phyloP scores from a whole-genome alignment of 2,329 filamentous ascomycete genomes.

The Penicillium brevicompactum region DNA sequence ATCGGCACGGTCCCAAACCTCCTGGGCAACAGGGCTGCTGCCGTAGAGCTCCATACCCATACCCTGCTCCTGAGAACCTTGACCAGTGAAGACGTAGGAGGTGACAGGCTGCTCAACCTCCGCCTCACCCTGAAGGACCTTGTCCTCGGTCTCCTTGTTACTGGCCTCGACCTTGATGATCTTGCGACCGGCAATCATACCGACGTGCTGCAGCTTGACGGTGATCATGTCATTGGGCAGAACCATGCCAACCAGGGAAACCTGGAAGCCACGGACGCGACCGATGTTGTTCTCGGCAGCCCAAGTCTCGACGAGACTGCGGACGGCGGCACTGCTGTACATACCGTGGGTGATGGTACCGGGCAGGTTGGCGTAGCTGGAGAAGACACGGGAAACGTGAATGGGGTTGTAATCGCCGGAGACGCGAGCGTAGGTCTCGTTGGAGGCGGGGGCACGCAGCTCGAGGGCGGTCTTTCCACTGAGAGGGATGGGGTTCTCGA shows the following conservation, averaged over 20 bases:
- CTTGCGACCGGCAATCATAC: conserved; percentile 97
- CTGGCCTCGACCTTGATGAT: conserved; percentile 98
- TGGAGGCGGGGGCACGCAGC: conserved; percentile 88
- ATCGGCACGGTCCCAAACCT: conserved; percentile 97
- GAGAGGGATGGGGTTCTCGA: conserved; percentile 95
- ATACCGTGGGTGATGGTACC: conserved; percentile 99
- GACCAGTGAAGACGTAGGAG: conserved; percentile 96
- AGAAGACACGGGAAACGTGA: conserved; percentile 95
- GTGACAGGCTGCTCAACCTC: conserved; percentile 98
- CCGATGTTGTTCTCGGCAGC: conserved; percentile 98
- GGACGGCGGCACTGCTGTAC: conserved; percentile 97
- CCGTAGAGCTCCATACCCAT: conserved; percentile 99
- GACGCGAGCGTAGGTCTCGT: conserved; percentile 96
- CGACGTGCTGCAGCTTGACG: conserved; percentile 92
- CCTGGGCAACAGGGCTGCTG: conserved; percentile 89
- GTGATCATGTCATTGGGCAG: conserved; percentile 93
- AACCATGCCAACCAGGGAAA: conserved; percentile 97
- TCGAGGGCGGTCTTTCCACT: conserved; percentile 88
- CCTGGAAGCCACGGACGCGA: conserved; percentile 95
- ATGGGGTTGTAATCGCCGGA: conserved; percentile 99
- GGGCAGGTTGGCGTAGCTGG: conserved; percentile 90
- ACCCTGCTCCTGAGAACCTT: conserved; percentile 97
- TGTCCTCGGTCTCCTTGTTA: conserved; percentile 95
- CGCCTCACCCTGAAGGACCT: conserved; percentile 90
- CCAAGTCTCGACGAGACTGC: conserved; percentile 97